A percentile compares a stretch with the other conserved stretches of the same genome.
Evolutionary conservation across 1,284 basidiomycete genomes (phyloP).

Genomic region (Crucibulum parvulum): DNA sequence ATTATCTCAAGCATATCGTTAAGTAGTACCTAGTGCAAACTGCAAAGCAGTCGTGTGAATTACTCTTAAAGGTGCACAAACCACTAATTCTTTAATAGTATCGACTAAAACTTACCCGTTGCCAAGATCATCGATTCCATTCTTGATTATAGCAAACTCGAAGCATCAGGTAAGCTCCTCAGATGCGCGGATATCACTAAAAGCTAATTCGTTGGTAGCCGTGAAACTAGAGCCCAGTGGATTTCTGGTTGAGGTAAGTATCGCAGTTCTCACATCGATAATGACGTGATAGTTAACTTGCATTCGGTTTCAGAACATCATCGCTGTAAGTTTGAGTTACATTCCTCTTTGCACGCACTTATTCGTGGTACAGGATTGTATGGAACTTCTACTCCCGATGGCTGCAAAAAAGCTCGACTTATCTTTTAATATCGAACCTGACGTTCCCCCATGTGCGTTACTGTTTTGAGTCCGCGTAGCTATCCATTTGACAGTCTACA

Average conservation of each 20-base stretch:
- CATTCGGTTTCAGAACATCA: constrained; percentile 53
- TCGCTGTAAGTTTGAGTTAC: constrained; percentile 56
- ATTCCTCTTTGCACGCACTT: constrained; percentile 1
- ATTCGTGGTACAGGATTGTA: constrained; percentile 58
- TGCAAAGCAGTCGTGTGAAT: constrained; percentile 76
- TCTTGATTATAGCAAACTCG: constrained; percentile 76
- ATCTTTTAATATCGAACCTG: constrained; percentile 70
- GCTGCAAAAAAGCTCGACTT: constrained; percentile 75
- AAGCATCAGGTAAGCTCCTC: constrained; percentile 61
- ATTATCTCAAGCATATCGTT: constrained; percentile 1
- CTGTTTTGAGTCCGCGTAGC: not conserved
- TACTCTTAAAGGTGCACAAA: constrained; percentile 62
- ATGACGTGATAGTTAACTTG: not conserved
- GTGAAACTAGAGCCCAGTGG: constrained; percentile 71
- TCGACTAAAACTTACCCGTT: not conserved
- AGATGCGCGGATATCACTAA: not conserved
- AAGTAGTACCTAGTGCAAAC: constrained; percentile 61
- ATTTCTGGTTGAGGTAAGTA: constrained; percentile 64
- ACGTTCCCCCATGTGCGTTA: constrained; percentile 66
- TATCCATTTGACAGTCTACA: constrained; percentile 23
- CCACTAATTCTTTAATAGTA: not conserved
- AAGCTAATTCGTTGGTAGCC: constrained; percentile 41
- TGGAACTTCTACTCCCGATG: constrained; percentile 76
- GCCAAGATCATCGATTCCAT: constrained; percentile 76
- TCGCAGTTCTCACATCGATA: not conserved